Percentiles rank a stretch among this genome's conserved stretches.
Evolutionary conservation across 129 eudicot genomes (phyloP).

Genomic region (Artemisia annua): DNA sequence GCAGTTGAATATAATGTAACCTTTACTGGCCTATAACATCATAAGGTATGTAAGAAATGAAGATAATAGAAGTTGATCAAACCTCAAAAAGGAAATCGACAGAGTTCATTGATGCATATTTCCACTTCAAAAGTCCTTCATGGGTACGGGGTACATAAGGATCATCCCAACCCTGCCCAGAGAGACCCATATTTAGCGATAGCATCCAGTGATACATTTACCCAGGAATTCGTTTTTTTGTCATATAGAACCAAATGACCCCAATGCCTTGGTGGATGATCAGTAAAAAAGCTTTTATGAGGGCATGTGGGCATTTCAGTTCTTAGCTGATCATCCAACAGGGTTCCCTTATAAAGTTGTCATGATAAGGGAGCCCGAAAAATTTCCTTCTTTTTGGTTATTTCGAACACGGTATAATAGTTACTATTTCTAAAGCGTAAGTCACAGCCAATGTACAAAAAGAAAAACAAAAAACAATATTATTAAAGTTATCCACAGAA

Average conservation of each 20-base stretch:
- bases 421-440: not conserved
- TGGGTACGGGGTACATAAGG: conserved; percentile 99
- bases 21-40: not conserved
- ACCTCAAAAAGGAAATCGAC: conserved; percentile 99
- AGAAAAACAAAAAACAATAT: not conserved
- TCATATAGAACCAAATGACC: not conserved
- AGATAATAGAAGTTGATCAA: conserved; percentile 15
- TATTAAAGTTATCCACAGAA: too few relatives aligned
- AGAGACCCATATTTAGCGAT: conserved; percentile 3
- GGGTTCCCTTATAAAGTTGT: not conserved
- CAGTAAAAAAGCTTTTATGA: not conserved
- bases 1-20: conserved; percentile 11
- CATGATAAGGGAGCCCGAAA: not conserved
- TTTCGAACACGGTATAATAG: not conserved
- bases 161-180: conserved; percentile 95
- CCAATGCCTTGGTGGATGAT: not conserved
- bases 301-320: conserved; percentile 8
- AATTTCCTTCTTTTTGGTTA: not conserved
- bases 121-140: conserved; percentile 98
- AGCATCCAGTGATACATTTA: not conserved
- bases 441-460: not conserved
- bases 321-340: not conserved
- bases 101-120: conserved; percentile 90
- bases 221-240: not conserved
- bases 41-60: not conserved